Evolutionary conservation across 2,329 filamentous ascomycete genomes (phyloP).

Genomic region (Fusarium dlaminii): DNA sequence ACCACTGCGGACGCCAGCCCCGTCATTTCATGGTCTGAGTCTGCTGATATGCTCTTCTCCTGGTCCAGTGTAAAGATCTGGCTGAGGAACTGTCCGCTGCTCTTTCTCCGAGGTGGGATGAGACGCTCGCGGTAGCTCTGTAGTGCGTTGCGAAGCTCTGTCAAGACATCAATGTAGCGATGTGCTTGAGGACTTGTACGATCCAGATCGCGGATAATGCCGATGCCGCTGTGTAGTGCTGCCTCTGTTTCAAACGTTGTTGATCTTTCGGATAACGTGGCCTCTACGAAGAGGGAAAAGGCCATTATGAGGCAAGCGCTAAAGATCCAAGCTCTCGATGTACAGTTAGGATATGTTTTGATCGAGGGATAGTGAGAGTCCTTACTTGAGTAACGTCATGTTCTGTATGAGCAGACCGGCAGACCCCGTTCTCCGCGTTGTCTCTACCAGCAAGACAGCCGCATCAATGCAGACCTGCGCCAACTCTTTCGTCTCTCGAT

Average conservation of each 20-base stretch:
- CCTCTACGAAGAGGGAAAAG: not conserved
- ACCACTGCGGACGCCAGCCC: not conserved
- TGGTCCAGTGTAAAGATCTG: not conserved
- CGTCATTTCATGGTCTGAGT: rapidly evolving
- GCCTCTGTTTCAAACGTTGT: not conserved
- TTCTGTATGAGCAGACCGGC: not conserved
- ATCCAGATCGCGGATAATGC: not conserved
- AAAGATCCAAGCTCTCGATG: not conserved
- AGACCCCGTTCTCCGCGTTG: not conserved
- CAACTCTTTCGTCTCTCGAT: not conserved
- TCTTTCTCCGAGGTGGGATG: not conserved
- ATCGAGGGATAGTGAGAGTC: rapidly evolving
- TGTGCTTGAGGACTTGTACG: not conserved
- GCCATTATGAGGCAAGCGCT: not conserved
- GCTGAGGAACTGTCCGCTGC: not conserved
- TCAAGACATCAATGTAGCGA: not conserved
- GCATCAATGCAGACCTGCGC: not conserved
- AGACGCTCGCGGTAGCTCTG: not conserved
- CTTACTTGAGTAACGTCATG: not conserved
- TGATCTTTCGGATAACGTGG: not conserved
- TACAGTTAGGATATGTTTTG: rapidly evolving
- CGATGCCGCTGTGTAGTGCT: not conserved
- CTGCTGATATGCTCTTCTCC: not conserved
- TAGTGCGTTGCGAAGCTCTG: not conserved
- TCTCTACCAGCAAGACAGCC: not conserved